Base-by-base conservation (phyloP, 345 rosid genomes). In the Populus deltoides region DNA sequence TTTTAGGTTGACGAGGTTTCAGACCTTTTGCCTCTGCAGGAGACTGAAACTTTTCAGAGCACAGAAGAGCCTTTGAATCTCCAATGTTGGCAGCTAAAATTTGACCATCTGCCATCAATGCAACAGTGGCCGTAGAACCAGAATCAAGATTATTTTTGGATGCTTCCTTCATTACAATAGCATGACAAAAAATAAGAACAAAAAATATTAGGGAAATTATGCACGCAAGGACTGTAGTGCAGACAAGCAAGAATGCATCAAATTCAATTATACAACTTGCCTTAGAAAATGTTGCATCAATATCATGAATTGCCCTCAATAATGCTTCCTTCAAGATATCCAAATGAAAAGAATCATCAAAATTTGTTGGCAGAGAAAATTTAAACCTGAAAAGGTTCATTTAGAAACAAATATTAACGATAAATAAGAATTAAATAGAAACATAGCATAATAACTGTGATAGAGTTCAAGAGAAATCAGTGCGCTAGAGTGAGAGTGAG, bases 41-140 rank as follows among this genome's bases (percentile, higher is more conserved):
- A 70, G 94, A 88, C 82, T 84, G 92, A 82, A 89, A 88, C n/a
- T 84, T 88, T 86, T 94, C 93, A 31, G 97, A 91, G 86, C 98
- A 94, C 75, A 94, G 78, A 80, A 93, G 83, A 57, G 98, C 98
- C 88, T 94, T 94, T 31, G 98, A 94, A 77, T 94, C 98, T 69
- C 98, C 98, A 77, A 94, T 76, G 75, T 90, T 94, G 74, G 97
- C 97, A 74, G 88, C 98, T 87, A 94, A 83, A 73, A 93, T 81
- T 72, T 88, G 92, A 71, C 90, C 95, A 77, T 93, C 97, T 62
- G 90, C 98, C n/a, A 89, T 85, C 31, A 94, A 82, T 71, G 89
- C 87, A 79, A 94, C 79, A 51, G 97, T 87, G 57, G 98, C 97
- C 1, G 97, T 94, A 45, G 98, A 89, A 69, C 98, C 98, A 15